Evolutionary conservation across 345 rosid species (phyloP), one percentile per base, ranked within the genome.

Genomic region (Tarenaya hassleriana): DNA sequence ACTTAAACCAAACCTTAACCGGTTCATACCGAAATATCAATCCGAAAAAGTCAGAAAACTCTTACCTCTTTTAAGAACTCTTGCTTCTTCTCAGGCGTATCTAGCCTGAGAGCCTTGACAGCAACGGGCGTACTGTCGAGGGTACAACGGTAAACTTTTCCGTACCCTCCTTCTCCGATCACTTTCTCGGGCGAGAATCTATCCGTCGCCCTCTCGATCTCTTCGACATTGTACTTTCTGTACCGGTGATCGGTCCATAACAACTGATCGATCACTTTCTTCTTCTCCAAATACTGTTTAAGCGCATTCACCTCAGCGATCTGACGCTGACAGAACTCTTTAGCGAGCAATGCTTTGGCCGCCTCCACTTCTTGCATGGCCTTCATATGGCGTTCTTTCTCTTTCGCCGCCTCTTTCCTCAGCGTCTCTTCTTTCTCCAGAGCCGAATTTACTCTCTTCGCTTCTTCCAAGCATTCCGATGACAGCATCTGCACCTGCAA

Each of bases 51-150:
- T 0, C 10, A 40, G 19, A 55, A 41, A 34, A 24, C 16, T 24
- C 1, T 58, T 73, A 90, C 97, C 97, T 90, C 94, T 76, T 52
- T 81, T 51, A 83, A 74, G 64, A 90, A 90, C 59, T 90, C 97
- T 19, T 78, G 78, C 69, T 76, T 77, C 72, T 77, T 78, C 56
- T 74, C 73, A 14, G 70, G 52, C 5, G 79, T 61, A 75, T 80
- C 86, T 14, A 78, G 16, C 32, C 55, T 44, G 42, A 90, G 77
- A 70, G 78, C 79, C 67, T 90, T 90, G 40, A 86, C 74, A 67
- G 97, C 97, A 0, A 72, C 95, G n/a, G 90, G 90, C 17, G 88
- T 83, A 52, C 71, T 82, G 71, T 90, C 79, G 58, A 90, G 81
- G 44, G 56, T 70, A 74, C 97, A 75, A 41, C 70, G 80, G 57